Conservation (phyloP, 2,329 filamentous ascomycete genomes). For the Magnaporthiopsis incrustans region DNA sequence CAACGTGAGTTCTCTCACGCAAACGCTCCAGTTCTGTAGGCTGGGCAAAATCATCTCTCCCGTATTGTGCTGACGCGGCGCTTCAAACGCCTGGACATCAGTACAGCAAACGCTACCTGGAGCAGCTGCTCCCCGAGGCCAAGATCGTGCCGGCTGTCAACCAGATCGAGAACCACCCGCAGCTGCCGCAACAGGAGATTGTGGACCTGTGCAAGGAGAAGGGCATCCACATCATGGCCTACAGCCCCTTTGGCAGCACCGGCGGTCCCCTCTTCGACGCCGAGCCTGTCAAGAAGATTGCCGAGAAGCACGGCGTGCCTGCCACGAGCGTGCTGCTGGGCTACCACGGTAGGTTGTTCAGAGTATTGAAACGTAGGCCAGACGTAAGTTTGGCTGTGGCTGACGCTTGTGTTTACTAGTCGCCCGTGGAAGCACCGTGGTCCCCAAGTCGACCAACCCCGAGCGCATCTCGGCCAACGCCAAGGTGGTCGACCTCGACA, state of each 20-base stretch:
- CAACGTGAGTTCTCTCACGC: constrained; percentile 32
- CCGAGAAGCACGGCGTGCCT: constrained; percentile 53
- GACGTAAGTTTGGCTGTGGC: background rate
- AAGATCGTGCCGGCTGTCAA: constrained; percentile 57
- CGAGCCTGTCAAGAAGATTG: constrained; percentile 53
- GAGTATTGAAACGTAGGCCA: constrained; percentile 5
- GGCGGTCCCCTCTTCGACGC: constrained; percentile 57
- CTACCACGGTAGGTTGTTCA: constrained; percentile 53
- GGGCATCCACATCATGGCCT: constrained; percentile 65
- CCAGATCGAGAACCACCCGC: constrained; percentile 69
- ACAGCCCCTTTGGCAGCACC: constrained; percentile 58
- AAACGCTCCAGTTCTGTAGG: background rate
- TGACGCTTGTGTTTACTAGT: constrained; percentile 35
- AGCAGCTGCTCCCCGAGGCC: constrained; percentile 42
- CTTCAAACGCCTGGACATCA: constrained; percentile 13
- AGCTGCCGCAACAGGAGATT: constrained; percentile 63
- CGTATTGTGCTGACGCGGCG: background rate
- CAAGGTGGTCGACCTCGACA: constrained; percentile 56
- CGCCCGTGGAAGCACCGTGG: constrained; percentile 59
- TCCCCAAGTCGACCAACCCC: constrained; percentile 65
- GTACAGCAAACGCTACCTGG: constrained; percentile 49
- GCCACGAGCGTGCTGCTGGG: constrained; percentile 60
- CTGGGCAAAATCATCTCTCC: background rate
- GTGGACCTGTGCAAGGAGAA: constrained; percentile 60
- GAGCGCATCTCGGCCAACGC: constrained; percentile 63